Conservation (phyloP, 2,329 filamentous ascomycete genomes). For the Beauveria brongniartii region DNA sequence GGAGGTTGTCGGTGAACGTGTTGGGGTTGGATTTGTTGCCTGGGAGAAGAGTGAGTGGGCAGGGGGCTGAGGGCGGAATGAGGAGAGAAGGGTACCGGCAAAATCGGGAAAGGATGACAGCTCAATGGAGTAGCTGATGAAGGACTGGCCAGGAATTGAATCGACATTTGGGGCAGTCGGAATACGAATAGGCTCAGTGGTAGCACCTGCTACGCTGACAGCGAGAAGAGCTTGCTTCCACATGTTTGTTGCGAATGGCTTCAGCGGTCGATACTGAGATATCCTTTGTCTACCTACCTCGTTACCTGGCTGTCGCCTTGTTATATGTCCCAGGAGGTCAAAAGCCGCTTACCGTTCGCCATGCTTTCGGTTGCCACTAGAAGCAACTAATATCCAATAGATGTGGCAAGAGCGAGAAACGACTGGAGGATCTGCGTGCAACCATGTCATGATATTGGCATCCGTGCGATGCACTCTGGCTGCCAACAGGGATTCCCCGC, state of each 20-base stretch:
- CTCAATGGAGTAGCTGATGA: slow-evolving; percentile 45
- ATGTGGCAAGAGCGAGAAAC: neutral
- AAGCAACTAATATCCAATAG: neutral
- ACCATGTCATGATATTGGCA: neutral
- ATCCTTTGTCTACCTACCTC: too few relatives aligned
- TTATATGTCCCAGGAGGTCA: neutral
- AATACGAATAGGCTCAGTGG: neutral
- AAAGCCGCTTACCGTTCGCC: neutral
- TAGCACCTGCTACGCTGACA: neutral
- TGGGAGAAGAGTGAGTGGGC: slow-evolving; percentile 12
- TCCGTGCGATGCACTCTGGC: neutral
- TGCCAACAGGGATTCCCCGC: neutral
- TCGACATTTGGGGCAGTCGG: neutral
- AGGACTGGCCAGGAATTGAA: slow-evolving; percentile 25
- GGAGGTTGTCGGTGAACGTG: slow-evolving; percentile 50
- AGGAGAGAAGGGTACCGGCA: slow-evolving; percentile 25
- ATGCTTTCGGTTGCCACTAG: neutral
- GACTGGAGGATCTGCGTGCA: neutral
- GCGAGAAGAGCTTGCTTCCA: neutral
- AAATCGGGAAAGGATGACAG: slow-evolving; percentile 45
- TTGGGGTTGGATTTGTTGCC: slow-evolving; percentile 49
- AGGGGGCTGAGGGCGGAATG: neutral
- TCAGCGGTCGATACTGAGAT: neutral
- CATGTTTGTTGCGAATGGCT: neutral
- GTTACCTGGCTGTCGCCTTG: neutral